Evolutionary conservation across 2,329 filamentous ascomycete genomes (phyloP).

Genomic region (Nemania diffusa): DNA sequence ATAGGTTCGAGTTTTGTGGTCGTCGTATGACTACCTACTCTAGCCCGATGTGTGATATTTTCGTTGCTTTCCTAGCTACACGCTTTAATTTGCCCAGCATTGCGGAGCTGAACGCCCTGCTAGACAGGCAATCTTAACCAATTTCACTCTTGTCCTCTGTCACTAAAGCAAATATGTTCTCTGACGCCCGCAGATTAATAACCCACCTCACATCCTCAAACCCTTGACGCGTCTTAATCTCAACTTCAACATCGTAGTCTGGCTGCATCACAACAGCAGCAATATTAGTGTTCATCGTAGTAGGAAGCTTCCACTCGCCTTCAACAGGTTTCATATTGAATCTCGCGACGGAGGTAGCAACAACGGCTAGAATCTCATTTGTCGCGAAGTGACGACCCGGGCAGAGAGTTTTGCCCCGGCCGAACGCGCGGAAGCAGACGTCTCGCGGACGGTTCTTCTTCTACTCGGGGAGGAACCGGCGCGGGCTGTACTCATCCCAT

Average conservation of each 20-base stretch:
- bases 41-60: too few species aligned
- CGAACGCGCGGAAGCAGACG: constrained; percentile 44
- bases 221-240: constrained; percentile 36
- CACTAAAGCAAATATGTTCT: constrained; percentile 38
- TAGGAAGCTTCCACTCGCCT: constrained; percentile 43
- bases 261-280: constrained; percentile 47
- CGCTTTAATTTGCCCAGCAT: too few species aligned
- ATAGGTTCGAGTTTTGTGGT: too few species aligned
- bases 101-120: too few species aligned
- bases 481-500: not conserved
- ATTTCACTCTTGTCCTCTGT: constrained; percentile 34
- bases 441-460: constrained; percentile 41
- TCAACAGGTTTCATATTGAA: constrained; percentile 43
- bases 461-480: constrained; percentile 42
- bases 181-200: constrained; percentile 34
- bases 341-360: constrained; percentile 43
- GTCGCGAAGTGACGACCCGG: constrained; percentile 46
- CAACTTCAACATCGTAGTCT: constrained; percentile 41
- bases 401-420: constrained; percentile 45
- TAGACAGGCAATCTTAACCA: constrained; percentile 12
- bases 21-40: too few species aligned
- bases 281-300: constrained; percentile 44
- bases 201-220: constrained; percentile 37
- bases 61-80: too few species aligned
- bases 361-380: constrained; percentile 43